These are phyloP conservation scores for Ceratopteris richardii DNA, from an alignment of 75 land plant species.

Conservation along the genomic window DNA sequence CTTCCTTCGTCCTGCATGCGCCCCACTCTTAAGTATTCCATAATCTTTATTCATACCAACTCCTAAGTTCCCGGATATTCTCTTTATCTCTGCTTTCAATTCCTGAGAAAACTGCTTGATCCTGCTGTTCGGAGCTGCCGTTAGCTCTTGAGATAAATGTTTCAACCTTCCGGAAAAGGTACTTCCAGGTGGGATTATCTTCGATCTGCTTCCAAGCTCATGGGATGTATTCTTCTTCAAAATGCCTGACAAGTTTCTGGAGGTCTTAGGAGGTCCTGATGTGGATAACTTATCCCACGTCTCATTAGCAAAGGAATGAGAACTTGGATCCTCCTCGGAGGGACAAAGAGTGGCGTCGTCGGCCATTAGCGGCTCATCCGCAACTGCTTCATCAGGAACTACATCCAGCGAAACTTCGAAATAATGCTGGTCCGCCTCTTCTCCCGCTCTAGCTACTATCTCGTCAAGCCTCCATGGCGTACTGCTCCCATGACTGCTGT, in stretches of 20 bases:
- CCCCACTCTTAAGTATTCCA: background rate
- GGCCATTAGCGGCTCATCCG: background rate
- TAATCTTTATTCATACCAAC: background rate
- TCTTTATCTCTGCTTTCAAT: slow-evolving; percentile 10
- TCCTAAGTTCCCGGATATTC: slow-evolving; percentile 1
- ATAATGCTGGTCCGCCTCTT: slow-evolving; percentile 9
- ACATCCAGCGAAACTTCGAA: slow-evolving; percentile 11
- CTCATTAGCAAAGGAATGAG: background rate
- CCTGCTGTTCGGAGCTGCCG: slow-evolving; percentile 23
- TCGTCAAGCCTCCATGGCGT: slow-evolving; percentile 9
- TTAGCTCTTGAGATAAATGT: slow-evolving; percentile 60
- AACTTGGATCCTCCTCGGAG: background rate
- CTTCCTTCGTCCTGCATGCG: background rate
- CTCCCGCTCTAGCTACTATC: slow-evolving; percentile 11
- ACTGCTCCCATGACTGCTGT: background rate
- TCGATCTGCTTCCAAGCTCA: slow-evolving; percentile 8
- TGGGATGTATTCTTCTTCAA: slow-evolving; percentile 8
- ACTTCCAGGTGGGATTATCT: slow-evolving; percentile 26
- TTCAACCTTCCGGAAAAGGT: slow-evolving; percentile 27
- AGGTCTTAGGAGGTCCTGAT: background rate
- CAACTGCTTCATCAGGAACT: background rate
- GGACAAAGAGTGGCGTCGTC: background rate
- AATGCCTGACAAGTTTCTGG: background rate
- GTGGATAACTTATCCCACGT: background rate
- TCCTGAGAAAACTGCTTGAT: slow-evolving; percentile 26